Conservation (phyloP, 192 early-diverging fungal species). For the Gamsiella multidivaricata region DNA sequence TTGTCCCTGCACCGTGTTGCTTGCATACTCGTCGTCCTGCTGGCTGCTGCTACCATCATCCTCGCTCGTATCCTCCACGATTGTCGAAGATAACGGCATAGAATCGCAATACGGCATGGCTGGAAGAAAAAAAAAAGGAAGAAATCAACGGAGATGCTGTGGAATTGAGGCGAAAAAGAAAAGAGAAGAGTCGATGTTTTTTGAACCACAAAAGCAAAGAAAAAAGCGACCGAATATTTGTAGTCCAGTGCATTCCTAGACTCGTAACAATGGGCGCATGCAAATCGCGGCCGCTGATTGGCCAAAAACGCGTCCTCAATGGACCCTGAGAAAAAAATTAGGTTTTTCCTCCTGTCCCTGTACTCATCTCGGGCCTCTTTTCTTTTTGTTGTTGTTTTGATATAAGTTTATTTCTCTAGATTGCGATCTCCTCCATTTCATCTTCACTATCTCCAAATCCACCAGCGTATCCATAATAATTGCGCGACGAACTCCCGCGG, state of each 20-base stretch:
- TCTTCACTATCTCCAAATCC: conserved; percentile 26
- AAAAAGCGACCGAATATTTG: background rate
- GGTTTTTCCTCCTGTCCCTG: background rate
- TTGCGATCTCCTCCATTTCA: conserved; percentile 35
- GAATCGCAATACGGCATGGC: background rate
- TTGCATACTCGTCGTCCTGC: background rate
- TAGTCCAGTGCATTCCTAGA: background rate
- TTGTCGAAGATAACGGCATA: background rate
- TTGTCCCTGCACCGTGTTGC: background rate
- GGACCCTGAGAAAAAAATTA: conserved; percentile 13
- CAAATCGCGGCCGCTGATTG: conserved; percentile 26
- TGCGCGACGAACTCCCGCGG: background rate
- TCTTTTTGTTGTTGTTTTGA: background rate
- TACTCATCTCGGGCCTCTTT: background rate
- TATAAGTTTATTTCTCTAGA: conserved; percentile 10
- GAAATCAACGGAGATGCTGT: background rate
- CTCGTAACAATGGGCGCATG: too few species aligned
- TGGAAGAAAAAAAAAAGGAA: background rate
- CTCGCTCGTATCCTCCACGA: background rate
- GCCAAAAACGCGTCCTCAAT: conserved; percentile 42
- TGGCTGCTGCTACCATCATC: background rate
- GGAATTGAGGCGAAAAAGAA: background rate
- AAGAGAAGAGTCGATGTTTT: background rate
- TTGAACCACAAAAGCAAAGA: background rate
- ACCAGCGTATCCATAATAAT: conserved; percentile 16